phyloP scores from a whole-genome alignment of 495 filamentous ascomycete genomes.

The Jackrogersella minutella region DNA sequence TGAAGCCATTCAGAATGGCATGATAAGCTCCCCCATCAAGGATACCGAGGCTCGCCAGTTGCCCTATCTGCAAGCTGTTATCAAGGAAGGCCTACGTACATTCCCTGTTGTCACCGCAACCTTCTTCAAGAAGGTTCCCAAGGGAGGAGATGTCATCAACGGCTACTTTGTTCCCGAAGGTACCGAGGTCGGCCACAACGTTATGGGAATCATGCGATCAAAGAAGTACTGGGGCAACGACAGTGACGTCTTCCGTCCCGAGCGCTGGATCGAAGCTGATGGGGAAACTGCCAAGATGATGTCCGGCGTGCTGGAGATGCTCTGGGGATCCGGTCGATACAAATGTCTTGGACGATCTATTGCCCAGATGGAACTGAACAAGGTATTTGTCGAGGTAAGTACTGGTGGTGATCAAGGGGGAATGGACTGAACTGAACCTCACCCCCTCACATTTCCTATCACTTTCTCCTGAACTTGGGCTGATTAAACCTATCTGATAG shows the following conservation, averaged over 20 bases:
- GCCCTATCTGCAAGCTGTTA: constrained; percentile 58
- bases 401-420: not conserved
- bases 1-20: constrained; percentile 36
- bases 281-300: constrained; percentile 46
- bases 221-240: constrained; percentile 48
- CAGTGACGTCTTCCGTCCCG: constrained; percentile 48
- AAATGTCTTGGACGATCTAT: constrained; percentile 51
- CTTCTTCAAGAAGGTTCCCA: constrained; percentile 41
- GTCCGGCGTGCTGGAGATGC: constrained; percentile 45
- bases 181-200: constrained; percentile 41
- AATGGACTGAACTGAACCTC: not conserved
- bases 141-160: constrained; percentile 37
- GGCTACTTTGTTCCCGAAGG: constrained; percentile 42
- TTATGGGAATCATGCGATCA: constrained; percentile 32
- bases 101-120: constrained; percentile 47
- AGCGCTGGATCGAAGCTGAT: constrained; percentile 54
- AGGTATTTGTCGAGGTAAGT: constrained; percentile 62
- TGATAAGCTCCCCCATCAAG: constrained; percentile 44
- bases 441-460: not conserved
- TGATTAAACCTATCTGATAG: constrained; percentile 5
- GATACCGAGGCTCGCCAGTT: constrained; percentile 51
- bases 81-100: constrained; percentile 56
- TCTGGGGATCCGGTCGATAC: constrained; percentile 51
- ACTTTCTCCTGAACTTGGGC: not conserved
- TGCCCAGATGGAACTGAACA: constrained; percentile 57